Evolutionary conservation across 805 yeast genomes (phyloP), one percentile per base, ranked within the genome.

Genomic region (Brettanomyces bruxellensis): DNA sequence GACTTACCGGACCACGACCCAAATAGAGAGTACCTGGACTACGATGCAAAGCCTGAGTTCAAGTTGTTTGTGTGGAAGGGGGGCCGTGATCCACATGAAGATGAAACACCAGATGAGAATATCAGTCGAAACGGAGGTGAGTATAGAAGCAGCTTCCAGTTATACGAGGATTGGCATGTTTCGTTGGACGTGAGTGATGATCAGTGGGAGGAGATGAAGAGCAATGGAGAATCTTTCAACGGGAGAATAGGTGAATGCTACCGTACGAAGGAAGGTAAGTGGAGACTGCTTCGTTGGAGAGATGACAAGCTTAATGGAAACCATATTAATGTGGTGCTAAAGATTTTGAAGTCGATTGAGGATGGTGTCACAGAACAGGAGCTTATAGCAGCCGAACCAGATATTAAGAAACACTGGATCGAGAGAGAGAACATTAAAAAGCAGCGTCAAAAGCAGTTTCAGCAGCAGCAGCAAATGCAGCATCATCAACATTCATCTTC

Each of bases 231-330:
- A 62, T 96, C 97, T 0, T 72, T 93, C 44, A 87, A 91, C 57
- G 95, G 90, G 23, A 72, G 98, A 50, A 79, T 95, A 30, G 90
- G 82, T 1, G 99, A 93, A 64, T 88, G 93, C 51, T 73, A 84
- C 46, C 77, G 81, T 59, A 84, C 81, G 50, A 67, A 69, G 24
- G 72, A 74, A 41, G 83, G 83, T 3, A 76, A 73, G 41, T 93
- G 99, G 99, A 78, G 79, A 49, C 72, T 86, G 69, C 62, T 91
- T 47, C 72, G 99, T 49, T 93, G 91, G 64, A 75, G 99, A 60
- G 96, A 93, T 66, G 99, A 93, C 64, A 93, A 93, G 60, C 65
- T 76, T 14, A 83, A 86, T 58, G 98, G 95, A 7, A 93, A 93
- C 62, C 95, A 88, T 62, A 64, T 80, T 13, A 70, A 80, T 11